Evolutionary conservation across 192 early-diverging fungal genomes (phyloP), one percentile per base, ranked within the genome.

Genomic region (Backusella tarrabulga): DNA sequence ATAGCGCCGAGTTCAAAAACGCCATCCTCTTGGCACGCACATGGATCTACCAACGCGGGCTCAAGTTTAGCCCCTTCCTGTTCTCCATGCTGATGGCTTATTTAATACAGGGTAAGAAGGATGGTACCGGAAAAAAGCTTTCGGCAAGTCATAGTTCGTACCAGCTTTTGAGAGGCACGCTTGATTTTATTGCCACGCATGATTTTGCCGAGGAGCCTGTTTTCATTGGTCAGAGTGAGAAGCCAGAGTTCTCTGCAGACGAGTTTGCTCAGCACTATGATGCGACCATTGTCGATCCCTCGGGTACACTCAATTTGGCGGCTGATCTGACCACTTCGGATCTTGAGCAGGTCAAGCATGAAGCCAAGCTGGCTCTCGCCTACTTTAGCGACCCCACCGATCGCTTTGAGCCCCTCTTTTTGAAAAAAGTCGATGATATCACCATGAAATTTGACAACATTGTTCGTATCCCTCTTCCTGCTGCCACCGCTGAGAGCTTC

Each of bases 81-180:
- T 92, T 94, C 41, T 86, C 90, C 44, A 94, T 98, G 94, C 68
- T 97, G n/a, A 90, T 97, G 85, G 94, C 87, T 0, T 97, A 93
- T 79, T 84, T 99, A 60, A 81, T 99, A 69, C 81, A 92, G 68
- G 83, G 86, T 21, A 89, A 87, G 40, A 87, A 85, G 1, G 69
- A 83, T 12, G 87, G 85, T 38, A 89, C 83, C 54, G 84, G 84
- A 8, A 92, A 89, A 83, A 90, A 88, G 68, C 79, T 97, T 36
- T 86, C 89, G 15, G 85, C 85, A 36, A 85, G 87, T 15, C 95
- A 93, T 85, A 93, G 89, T 80, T 91, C 93, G 8, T 95, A 95
- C 82, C 95, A 97, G 81, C 85, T 99, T 79, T 85, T 97, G 68
- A 90, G 91, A 54, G 92, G 96, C 50, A 90, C 93, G 0, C 89